Conservation (phyloP, 306 rosid genomes). For the Malus fusca region DNA sequence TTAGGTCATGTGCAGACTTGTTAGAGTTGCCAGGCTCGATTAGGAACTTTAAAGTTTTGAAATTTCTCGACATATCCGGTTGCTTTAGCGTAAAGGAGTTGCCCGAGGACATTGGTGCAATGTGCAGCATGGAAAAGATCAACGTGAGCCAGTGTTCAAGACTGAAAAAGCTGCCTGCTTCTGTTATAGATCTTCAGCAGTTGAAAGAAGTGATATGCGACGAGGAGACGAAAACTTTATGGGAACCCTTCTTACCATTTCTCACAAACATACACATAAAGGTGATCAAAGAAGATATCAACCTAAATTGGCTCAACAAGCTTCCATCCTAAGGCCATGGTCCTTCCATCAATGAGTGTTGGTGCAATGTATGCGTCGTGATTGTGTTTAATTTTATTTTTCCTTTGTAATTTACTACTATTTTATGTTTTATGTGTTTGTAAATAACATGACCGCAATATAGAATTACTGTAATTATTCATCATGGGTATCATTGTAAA, state of each 20-base stretch:
- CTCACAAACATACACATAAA: neutral
- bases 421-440: no score
- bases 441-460: no score
- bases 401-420: no score
- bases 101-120: conserved; percentile 40
- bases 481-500: no score
- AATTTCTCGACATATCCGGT: conserved; percentile 40
- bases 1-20: conserved; percentile 43
- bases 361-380: no score
- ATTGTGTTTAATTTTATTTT: no score
- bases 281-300: neutral
- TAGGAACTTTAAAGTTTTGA: conserved; percentile 17
- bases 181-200: conserved; percentile 22
- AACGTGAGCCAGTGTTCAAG: conserved; percentile 31
- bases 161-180: conserved; percentile 30
- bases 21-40: conserved; percentile 37
- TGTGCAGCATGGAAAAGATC: conserved; percentile 20
- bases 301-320: neutral
- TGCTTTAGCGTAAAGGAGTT: conserved; percentile 36
- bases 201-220: conserved; percentile 38
- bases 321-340: neutral
- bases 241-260: neutral
- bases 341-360: no score
- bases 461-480: no score
- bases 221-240: conserved; percentile 13